Percentiles rank a stretch among this genome's conserved stretches.
Evolutionary conservation across 78 protist species (phyloP).

Genomic region (Dictyostelium brefeldianum): DNA sequence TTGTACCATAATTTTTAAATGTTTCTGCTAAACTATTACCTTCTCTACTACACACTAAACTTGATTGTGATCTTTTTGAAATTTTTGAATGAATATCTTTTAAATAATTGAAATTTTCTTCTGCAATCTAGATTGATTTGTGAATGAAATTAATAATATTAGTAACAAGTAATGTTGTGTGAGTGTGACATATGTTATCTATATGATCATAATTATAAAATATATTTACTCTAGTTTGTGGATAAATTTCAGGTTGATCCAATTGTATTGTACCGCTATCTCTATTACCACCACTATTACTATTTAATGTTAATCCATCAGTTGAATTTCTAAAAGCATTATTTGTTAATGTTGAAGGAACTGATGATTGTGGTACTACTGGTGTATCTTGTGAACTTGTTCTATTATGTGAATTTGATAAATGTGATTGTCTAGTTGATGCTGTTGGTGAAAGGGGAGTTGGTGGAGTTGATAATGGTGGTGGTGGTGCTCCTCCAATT

Average conservation of each 20-base stretch:
- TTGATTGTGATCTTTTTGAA: slow-evolving; percentile 57
- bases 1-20: slow-evolving; percentile 82
- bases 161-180: too few species aligned
- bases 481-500: neutral
- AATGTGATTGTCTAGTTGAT: slow-evolving; percentile 4
- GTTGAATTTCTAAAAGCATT: neutral
- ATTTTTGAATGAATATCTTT: slow-evolving; percentile 66
- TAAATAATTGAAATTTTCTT: slow-evolving; percentile 70
- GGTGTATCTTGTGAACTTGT: slow-evolving; percentile 11
- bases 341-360: neutral
- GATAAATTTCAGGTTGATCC: slow-evolving; percentile 61
- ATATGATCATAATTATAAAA: too few species aligned
- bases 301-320: neutral
- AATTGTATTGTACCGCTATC: neutral
- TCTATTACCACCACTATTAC: neutral
- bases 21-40: slow-evolving; percentile 77
- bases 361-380: neutral
- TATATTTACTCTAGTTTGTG: slow-evolving; percentile 68
- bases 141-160: too few species aligned
- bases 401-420: neutral
- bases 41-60: slow-evolving; percentile 61
- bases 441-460: slow-evolving; percentile 3
- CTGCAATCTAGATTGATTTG: slow-evolving; percentile 55
- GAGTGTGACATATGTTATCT: neutral
- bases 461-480: neutral